Conservation (phyloP, 1,284 basidiomycete species). For the Cryptococcus hybrid region DNA sequence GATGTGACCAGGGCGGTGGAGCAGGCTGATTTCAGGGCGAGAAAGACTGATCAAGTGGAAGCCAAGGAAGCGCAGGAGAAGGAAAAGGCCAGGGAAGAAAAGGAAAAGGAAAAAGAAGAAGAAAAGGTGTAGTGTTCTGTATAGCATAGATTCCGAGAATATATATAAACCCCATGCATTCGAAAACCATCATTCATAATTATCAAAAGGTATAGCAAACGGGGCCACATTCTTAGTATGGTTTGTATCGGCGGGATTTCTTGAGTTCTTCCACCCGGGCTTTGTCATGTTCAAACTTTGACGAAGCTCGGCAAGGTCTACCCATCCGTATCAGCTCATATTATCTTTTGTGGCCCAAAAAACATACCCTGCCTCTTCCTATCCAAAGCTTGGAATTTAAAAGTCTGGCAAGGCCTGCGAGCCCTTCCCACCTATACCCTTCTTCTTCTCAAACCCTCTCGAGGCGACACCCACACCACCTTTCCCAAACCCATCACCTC, state of each 20-base stretch:
- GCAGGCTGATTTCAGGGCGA: conserved; percentile 46
- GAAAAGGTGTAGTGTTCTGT: too few species aligned
- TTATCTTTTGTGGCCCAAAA: neutral
- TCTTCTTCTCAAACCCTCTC: conserved; percentile 35
- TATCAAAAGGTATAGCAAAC: too few species aligned
- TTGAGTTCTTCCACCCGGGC: conserved; percentile 80
- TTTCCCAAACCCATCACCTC: conserved; percentile 42
- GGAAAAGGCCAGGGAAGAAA: too few species aligned
- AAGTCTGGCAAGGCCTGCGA: conserved; percentile 62
- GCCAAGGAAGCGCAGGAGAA: conserved; percentile 5
- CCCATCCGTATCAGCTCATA: neutral
- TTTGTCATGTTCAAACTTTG: conserved; percentile 80
- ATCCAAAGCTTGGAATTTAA: conserved; percentile 83
- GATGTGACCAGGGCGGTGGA: conserved; percentile 51
- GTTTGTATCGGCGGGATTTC: conserved; percentile 73
- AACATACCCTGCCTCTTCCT: conserved; percentile 74
- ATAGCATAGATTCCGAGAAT: too few species aligned
- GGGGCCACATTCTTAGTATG: conserved; percentile 58
- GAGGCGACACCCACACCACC: conserved; percentile 46
- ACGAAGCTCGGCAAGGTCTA: conserved; percentile 73
- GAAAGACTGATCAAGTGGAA: conserved; percentile 9
- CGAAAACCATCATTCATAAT: too few species aligned
- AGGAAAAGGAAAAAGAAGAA: too few species aligned
- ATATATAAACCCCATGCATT: too few species aligned
- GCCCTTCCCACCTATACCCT: conserved; percentile 67